These are phyloP conservation scores for Termitomyces sp. DNA, from an alignment of 768 basidiomycete species.

Conservation along the genomic window DNA sequence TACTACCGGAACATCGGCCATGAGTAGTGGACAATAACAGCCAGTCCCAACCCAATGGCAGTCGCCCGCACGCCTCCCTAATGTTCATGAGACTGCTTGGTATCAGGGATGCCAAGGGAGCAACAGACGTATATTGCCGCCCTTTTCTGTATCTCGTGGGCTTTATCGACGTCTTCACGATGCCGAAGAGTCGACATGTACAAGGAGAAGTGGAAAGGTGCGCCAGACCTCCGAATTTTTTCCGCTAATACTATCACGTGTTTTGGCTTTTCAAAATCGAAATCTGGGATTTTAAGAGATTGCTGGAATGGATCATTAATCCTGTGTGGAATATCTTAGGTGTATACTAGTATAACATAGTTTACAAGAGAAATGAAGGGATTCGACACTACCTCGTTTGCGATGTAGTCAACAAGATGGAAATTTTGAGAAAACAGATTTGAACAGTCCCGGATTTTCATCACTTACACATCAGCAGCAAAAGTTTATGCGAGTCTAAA, in stretches of 20 bases:
- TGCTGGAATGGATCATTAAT: too few species aligned
- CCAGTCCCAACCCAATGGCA: constrained; percentile 53
- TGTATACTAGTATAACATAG: too few species aligned
- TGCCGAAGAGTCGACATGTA: constrained; percentile 34
- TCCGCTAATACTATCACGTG: background rate
- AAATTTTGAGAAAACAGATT: too few species aligned
- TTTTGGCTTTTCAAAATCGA: too few species aligned
- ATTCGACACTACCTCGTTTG: too few species aligned
- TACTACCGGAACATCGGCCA: constrained; percentile 70
- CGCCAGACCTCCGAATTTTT: background rate
- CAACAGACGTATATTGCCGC: constrained; percentile 51
- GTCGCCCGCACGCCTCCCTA: constrained; percentile 54
- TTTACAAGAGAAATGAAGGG: too few species aligned
- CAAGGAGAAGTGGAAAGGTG: background rate
- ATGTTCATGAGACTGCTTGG: constrained; percentile 7
- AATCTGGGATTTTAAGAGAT: too few species aligned
- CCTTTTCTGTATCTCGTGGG: constrained; percentile 53
- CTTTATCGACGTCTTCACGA: constrained; percentile 51
- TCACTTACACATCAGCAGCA: too few species aligned
- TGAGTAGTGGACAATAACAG: constrained; percentile 58
- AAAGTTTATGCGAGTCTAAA: too few species aligned
- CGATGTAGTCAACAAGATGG: too few species aligned
- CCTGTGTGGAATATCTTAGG: too few species aligned
- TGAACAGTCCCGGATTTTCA: too few species aligned
- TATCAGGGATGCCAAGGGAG: constrained; percentile 1